Evolutionary conservation across 106 monocot genomes (phyloP).

Genomic region (Phalaenopsis aphrodite): DNA sequence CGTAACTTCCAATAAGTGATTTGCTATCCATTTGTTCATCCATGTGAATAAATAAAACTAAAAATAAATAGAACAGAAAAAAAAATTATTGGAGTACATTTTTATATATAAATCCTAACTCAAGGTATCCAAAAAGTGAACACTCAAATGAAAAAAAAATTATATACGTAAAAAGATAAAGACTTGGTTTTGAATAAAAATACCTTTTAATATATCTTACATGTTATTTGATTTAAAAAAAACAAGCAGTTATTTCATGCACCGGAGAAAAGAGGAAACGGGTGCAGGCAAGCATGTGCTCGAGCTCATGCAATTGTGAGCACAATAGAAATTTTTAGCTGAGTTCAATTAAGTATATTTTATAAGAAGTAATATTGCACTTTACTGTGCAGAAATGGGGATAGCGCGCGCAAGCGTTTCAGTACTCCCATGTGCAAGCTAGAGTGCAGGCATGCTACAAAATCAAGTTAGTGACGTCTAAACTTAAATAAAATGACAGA

Average conservation of each 20-base stretch:
- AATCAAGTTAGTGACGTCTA: no score
- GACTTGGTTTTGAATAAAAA: background rate
- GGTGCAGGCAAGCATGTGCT: background rate
- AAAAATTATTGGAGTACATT: background rate
- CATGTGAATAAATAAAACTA: constrained; percentile 92
- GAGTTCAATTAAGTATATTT: background rate
- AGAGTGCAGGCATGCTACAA: no score
- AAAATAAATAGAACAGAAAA: background rate
- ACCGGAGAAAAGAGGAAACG: background rate
- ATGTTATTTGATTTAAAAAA: background rate
- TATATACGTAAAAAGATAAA: background rate
- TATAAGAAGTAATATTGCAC: background rate
- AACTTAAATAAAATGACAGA: no score
- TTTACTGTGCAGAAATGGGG: no score
- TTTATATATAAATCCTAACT: background rate
- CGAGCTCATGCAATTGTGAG: background rate
- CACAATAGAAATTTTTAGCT: no score
- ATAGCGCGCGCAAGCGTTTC: no score
- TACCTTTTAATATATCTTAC: background rate
- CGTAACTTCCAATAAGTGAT: constrained; percentile 80
- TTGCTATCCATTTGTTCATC: constrained; percentile 97
- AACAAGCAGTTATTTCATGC: background rate
- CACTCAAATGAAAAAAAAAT: background rate
- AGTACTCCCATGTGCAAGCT: no score
- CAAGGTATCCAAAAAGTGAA: background rate